Evolutionary conservation across 75 land plant species (phyloP).

Genomic region (Picea glauca): DNA sequence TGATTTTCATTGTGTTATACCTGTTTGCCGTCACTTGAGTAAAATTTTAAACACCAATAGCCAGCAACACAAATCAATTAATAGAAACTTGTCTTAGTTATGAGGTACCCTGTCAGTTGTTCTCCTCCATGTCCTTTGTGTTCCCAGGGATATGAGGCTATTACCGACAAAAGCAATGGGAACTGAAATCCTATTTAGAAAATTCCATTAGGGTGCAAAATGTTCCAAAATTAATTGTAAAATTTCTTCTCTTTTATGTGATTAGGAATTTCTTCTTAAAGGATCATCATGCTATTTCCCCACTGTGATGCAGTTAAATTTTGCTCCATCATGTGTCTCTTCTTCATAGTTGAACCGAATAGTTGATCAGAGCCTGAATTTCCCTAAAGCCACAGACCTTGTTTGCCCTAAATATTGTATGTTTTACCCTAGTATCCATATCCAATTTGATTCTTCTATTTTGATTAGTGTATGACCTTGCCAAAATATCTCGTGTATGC

Average conservation of each 20-base stretch:
- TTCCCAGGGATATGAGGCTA: background rate
- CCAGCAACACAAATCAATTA: background rate
- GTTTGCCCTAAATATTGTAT: background rate
- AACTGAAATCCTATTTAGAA: background rate
- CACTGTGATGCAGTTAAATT: background rate
- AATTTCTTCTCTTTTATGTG: background rate
- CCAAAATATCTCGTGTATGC: background rate
- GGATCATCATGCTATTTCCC: background rate
- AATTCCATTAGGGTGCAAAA: background rate
- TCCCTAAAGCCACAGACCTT: background rate
- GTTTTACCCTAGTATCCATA: too few species aligned
- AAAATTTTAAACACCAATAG: background rate
- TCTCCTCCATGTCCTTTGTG: background rate
- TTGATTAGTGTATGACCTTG: background rate
- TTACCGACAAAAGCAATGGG: background rate
- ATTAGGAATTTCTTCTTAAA: background rate
- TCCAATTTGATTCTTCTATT: background rate
- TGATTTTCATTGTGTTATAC: background rate
- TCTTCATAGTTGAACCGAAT: background rate
- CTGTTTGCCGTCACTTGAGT: background rate
- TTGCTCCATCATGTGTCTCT: background rate
- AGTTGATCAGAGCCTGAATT: background rate
- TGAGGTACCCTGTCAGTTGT: background rate
- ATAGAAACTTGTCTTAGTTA: background rate
- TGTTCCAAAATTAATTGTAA: constrained; percentile 4